Base-by-base conservation (phyloP, 2,329 filamentous ascomycete species). In the Didymella sp. region DNA sequence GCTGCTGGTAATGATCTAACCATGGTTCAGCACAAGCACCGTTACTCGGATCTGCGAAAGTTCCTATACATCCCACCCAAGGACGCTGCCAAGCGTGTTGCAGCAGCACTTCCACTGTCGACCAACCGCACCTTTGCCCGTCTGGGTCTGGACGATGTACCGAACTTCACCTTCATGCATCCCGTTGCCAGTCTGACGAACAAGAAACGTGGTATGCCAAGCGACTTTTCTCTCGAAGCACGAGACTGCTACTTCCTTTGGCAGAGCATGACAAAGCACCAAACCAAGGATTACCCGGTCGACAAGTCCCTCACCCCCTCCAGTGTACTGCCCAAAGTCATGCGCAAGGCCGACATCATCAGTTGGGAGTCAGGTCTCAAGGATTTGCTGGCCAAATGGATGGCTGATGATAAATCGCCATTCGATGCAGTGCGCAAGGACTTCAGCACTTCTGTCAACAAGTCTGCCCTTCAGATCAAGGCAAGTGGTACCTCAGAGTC, bases 1-100 rank as follows among this genome's bases (percentile, higher is more conserved):
- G 80, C 81, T 1, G 87, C 87, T 56, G 87, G 88, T 0, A 82
- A 84, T 37, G 80, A 88, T 0, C 70, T 93, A 13, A 84, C 83
- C 21, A 90, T 89, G 82, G 84, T 93, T 12, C 79, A 87, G 40
- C 89, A 93, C 66, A 78, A 79, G 1, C 83, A 87, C 31, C 82
- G 90, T 44, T 93, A 92, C 73, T 92, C 89, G 0, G 90, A 94
- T 69, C 77, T 94, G 1, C 82, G 89, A n/a, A 92, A 92, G 66
- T 92, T 90, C 63, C 73, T 86, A 31, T 92, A 90, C 71, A 73
- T 79, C 0, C 81, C 86, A 31, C 2, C 81, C 13, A 51, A 56
- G 81, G 58, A 64, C 11, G 0, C 68, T 75, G 35, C 54, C 65
- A 1, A 82, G 82, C 46, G 55, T 22, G 11, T 57, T n/a, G 45